phyloP scores from a whole-genome alignment of 1,284 basidiomycete species.

The Rhizoctonia solani region DNA sequence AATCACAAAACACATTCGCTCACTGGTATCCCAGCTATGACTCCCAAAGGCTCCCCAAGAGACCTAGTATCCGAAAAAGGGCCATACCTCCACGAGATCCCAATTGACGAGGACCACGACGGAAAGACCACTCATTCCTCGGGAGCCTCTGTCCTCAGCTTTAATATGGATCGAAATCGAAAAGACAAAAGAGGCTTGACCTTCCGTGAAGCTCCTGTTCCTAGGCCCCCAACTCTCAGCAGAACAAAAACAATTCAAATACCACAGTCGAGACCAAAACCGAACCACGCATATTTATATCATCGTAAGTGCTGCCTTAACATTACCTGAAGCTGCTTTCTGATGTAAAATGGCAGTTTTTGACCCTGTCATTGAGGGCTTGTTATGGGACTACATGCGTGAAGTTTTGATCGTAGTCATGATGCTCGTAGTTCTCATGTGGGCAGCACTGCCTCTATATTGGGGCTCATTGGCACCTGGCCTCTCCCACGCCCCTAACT shows the following conservation, averaged over 20 bases:
- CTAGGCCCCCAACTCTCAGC: background rate
- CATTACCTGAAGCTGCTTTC: background rate
- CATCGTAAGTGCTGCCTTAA: slow-evolving; percentile 5
- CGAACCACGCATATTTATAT: background rate
- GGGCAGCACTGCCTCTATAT: background rate
- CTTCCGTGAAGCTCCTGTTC: background rate
- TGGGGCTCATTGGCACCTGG: background rate
- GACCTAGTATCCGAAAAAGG: background rate
- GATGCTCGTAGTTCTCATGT: background rate
- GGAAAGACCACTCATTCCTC: background rate
- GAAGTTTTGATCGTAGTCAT: background rate
- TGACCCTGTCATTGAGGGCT: background rate
- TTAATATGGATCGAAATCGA: background rate
- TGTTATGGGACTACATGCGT: background rate
- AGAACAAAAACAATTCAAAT: background rate
- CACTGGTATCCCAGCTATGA: background rate
- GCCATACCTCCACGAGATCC: background rate
- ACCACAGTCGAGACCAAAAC: background rate
- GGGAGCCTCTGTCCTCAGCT: background rate
- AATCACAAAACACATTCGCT: background rate
- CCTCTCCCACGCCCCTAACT: background rate
- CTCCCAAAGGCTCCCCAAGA: background rate
- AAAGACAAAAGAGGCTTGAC: background rate
- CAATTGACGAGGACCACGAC: background rate
- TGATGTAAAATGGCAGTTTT: background rate